Evolutionary conservation across 805 yeast species (phyloP), one percentile per base, ranked within the genome.

Genomic region (Jamesozyma jinghongensis): DNA sequence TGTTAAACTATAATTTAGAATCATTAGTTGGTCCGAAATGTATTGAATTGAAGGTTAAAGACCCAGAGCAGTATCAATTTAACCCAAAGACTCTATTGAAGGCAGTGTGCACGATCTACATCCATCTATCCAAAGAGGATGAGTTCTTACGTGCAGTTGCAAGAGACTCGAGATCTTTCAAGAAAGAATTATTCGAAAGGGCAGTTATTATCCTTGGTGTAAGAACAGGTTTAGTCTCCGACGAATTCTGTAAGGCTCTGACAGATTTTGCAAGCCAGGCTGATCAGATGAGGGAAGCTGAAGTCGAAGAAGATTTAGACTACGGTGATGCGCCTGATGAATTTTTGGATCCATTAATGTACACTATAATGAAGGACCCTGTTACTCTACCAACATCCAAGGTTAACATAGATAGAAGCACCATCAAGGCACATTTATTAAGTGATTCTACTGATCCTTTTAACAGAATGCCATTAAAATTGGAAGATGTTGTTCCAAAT

Each of bases 391-490:
- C 99, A 7, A 70, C 84, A 7, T 85, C 96, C 1, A 81, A 77
- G 48, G 76, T 88, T 16, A 77, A 79, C 37, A 85, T 92, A 52
- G 99, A 92, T 60, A 70, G 94, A 57, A 74, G 92, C 29, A 92
- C 97, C 2, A 84, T 92, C 52, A 90, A 87, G 57, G 85, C 95
- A 3, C 98, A 92, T 68, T 68, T 92, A 44, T 72, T 92, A 60
- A 85, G 90, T 66, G 97, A 92, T 65, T 77, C 95, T 1, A 92
- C 95, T 0, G 99, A 92, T 67, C 99, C 99, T 16, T 92, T 92
- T 67, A 92, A 90, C 63, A 79, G 99, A 63, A 73, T 79, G 67
- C 97, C 97, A 4, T 69, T 92, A 53, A 85, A 77, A 54, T 62
- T 90, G 31, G 97, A 90, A 49, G 96, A 92, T 50, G 95, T 88